A percentile compares a stretch with the other conserved stretches of the same genome.
Evolutionary conservation across 306 rosid species (phyloP).

Genomic region (Quercus cerris): DNA sequence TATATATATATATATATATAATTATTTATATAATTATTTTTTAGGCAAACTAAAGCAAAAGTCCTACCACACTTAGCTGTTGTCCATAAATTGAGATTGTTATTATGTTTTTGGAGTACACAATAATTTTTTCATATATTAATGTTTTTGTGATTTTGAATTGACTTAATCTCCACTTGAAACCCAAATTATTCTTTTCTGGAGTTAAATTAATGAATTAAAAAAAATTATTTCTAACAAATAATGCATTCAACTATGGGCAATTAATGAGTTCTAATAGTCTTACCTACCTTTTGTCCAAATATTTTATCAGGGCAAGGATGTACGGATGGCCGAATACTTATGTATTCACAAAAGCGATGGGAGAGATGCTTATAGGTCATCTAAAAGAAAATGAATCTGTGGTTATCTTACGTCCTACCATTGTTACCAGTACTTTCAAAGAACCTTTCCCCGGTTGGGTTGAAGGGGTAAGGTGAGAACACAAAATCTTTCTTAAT

Average conservation of each 20-base stretch:
- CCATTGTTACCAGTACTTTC: conserved; percentile 67
- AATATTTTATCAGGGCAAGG: conserved; percentile 45
- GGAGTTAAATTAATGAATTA: too few relatives aligned
- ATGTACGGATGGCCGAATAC: conserved; percentile 90
- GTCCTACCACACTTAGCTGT: too few relatives aligned
- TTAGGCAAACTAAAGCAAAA: too few relatives aligned
- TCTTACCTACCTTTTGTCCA: background rate
- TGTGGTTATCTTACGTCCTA: conserved; percentile 58
- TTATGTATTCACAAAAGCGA: conserved; percentile 78
- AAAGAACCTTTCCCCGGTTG: conserved; percentile 90
- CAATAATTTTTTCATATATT: too few relatives aligned
- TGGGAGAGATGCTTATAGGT: conserved; percentile 71
- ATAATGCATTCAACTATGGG: background rate
- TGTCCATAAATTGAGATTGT: too few relatives aligned
- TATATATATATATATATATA: too few relatives aligned
- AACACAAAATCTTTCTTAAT: too few relatives aligned
- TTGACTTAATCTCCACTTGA: too few relatives aligned
- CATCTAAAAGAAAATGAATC: conserved; percentile 36
- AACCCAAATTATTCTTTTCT: too few relatives aligned
- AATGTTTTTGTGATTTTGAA: too few relatives aligned
- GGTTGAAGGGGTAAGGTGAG: conserved; percentile 74
- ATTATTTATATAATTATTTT: too few relatives aligned
- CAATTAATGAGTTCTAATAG: background rate
- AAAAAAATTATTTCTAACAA: too few relatives aligned
- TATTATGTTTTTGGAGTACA: rapidly evolving